phyloP scores from a whole-genome alignment of 306 rosid species.

The Cajanus cajan region DNA sequence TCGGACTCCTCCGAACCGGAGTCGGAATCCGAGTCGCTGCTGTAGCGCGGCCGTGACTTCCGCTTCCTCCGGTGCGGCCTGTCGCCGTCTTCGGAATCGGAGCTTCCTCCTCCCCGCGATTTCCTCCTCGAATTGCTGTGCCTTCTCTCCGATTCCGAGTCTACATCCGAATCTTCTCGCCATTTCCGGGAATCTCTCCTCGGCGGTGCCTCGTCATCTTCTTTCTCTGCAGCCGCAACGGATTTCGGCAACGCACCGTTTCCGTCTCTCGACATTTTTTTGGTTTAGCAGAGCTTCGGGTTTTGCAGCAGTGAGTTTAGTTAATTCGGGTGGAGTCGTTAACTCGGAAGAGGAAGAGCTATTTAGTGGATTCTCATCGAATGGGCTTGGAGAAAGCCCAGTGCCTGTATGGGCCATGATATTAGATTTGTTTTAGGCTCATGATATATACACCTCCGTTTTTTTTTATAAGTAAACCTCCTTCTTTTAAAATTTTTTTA shows the following conservation, averaged over 20 bases:
- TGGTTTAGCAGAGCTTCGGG: not conserved
- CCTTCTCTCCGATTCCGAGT: slow-evolving; percentile 39
- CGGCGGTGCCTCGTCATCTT: slow-evolving; percentile 36
- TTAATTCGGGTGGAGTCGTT: not conserved
- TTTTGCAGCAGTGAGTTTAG: slow-evolving; percentile 18
- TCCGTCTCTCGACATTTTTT: slow-evolving; percentile 50
- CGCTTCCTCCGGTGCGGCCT: slow-evolving; percentile 41
- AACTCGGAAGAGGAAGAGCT: not conserved
- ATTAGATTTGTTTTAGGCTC: not conserved
- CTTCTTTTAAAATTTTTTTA: no score
- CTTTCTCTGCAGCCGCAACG: slow-evolving; percentile 29
- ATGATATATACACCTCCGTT: no score
- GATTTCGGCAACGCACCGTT: slow-evolving; percentile 1
- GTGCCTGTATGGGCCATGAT: not conserved
- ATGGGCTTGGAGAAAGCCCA: not conserved
- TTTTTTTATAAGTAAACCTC: no score
- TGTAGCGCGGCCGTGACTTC: slow-evolving; percentile 51
- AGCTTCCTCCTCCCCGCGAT: slow-evolving; percentile 47
- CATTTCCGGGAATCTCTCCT: slow-evolving; percentile 36
- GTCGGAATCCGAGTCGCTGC: slow-evolving; percentile 48
- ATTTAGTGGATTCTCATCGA: not conserved
- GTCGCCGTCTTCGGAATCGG: slow-evolving; percentile 40
- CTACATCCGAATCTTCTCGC: slow-evolving; percentile 33
- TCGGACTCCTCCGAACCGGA: slow-evolving; percentile 34
- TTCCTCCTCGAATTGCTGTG: slow-evolving; percentile 46